Evolutionary conservation across 306 rosid species (phyloP).

Genomic region (Echinosophora koreensis): DNA sequence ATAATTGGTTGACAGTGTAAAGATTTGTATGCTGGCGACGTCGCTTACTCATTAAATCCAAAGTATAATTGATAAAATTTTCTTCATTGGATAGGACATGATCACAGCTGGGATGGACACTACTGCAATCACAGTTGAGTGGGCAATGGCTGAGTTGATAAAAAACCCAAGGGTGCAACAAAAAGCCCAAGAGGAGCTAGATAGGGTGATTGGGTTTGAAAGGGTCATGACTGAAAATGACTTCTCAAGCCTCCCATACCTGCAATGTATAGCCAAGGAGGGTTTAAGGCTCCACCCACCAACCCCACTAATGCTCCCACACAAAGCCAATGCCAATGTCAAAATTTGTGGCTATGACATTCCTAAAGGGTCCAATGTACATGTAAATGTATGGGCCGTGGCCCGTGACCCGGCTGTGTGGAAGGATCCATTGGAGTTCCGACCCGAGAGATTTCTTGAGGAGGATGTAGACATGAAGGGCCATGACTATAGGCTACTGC

Average conservation of each 20-base stretch:
- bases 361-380: slow-evolving; percentile 86
- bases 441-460: slow-evolving; percentile 87
- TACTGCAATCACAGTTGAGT: slow-evolving; percentile 73
- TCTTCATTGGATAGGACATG: slow-evolving; percentile 68
- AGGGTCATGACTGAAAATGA: slow-evolving; percentile 71
- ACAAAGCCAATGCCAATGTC: slow-evolving; percentile 72
- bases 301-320: slow-evolving; percentile 95
- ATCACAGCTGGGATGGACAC: slow-evolving; percentile 94
- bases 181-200: slow-evolving; percentile 87
- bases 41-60: too few relatives aligned
- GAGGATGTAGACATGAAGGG: slow-evolving; percentile 98
- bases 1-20: too few relatives aligned
- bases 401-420: slow-evolving; percentile 78
- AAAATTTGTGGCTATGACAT: slow-evolving; percentile 87
- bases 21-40: too few relatives aligned
- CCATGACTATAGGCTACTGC: slow-evolving; percentile 76
- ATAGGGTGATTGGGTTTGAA: slow-evolving; percentile 70
- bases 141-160: slow-evolving; percentile 92
- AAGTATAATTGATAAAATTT: neutral
- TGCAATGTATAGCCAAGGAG: slow-evolving; percentile 84
- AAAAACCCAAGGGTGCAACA: slow-evolving; percentile 82
- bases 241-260: slow-evolving; percentile 73
- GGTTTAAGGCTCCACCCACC: slow-evolving; percentile 89
- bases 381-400: slow-evolving; percentile 88
- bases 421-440: slow-evolving; percentile 71